Evolutionary conservation across 108 stramenopile genomes (phyloP).

Genomic region (Nannochloropsis salina): DNA sequence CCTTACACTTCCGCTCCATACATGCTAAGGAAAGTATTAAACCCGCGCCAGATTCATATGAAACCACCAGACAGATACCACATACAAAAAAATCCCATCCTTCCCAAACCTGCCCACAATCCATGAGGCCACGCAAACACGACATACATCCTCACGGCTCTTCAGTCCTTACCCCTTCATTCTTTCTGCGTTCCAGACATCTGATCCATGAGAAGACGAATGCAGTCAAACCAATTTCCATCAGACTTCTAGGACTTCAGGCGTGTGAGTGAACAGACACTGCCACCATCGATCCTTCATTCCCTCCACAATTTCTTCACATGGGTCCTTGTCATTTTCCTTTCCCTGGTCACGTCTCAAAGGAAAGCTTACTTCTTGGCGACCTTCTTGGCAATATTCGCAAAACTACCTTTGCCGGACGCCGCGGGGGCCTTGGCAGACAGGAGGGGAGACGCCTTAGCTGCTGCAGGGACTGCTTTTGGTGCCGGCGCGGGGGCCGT

Average conservation of each 20-base stretch:
- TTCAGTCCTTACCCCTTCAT: no score
- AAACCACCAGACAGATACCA: constrained; percentile 9
- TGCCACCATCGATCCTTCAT: neutral
- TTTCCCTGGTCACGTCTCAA: no score
- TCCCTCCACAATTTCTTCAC: neutral
- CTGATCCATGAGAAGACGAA: no score
- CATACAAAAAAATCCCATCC: neutral
- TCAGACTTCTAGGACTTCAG: no score
- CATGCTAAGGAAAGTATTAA: no score
- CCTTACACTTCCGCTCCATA: no score
- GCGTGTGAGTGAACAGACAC: no score
- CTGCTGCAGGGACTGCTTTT: neutral
- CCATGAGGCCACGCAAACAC: no score
- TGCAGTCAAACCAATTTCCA: no score
- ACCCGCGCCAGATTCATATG: neutral
- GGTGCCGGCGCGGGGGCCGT: neutral
- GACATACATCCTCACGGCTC: no score
- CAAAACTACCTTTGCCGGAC: neutral
- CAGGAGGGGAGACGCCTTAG: neutral
- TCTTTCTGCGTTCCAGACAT: no score
- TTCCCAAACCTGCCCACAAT: neutral
- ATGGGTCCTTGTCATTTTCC: no score
- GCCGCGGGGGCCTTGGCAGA: neutral
- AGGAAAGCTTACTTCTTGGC: neutral
- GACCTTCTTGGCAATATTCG: neutral